These are phyloP conservation scores for Cercospora canescens DNA, from an alignment of 2,329 filamentous ascomycete genomes.

Conservation along the genomic window DNA sequence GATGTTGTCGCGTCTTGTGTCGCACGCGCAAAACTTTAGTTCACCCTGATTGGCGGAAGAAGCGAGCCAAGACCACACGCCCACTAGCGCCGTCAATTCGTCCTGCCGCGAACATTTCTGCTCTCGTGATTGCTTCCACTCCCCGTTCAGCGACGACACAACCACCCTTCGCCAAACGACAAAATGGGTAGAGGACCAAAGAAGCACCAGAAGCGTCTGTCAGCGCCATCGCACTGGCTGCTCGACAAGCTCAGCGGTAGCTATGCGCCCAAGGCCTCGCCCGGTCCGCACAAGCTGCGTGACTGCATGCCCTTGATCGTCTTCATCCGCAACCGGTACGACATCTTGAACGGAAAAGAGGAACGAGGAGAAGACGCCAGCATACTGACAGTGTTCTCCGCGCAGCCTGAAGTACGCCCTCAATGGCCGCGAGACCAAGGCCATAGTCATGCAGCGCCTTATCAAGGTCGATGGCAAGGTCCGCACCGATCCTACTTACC, in stretches of 20 bases:
- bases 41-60: not conserved
- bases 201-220: constrained; percentile 97
- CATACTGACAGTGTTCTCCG: constrained; percentile 21
- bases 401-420: constrained; percentile 98
- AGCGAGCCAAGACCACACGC: constrained; percentile 4
- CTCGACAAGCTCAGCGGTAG: constrained; percentile 97
- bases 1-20: not conserved
- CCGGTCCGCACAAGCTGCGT: constrained; percentile 98
- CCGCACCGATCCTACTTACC: constrained; percentile 97
- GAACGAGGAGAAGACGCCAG: not conserved
- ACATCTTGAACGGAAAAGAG: not conserved
- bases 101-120: constrained; percentile 8
- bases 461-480: constrained; percentile 99
- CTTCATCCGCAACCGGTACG: constrained; percentile 79
- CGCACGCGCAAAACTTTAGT: too few relatives aligned
- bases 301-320: constrained; percentile 99
- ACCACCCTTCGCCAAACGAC: constrained; percentile 38
- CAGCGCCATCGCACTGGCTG: constrained; percentile 99
- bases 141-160: constrained; percentile 20
- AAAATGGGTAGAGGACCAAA: constrained; percentile 65
- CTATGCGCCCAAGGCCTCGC: constrained; percentile 66
- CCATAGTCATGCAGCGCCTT: constrained; percentile 99
- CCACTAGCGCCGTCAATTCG: constrained; percentile 4
- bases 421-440: constrained; percentile 95
- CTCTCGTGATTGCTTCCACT: constrained; percentile 5